These are phyloP conservation scores for Fusarium verrucosum DNA, from an alignment of 2,329 filamentous ascomycete genomes.

Conservation along the genomic window DNA sequence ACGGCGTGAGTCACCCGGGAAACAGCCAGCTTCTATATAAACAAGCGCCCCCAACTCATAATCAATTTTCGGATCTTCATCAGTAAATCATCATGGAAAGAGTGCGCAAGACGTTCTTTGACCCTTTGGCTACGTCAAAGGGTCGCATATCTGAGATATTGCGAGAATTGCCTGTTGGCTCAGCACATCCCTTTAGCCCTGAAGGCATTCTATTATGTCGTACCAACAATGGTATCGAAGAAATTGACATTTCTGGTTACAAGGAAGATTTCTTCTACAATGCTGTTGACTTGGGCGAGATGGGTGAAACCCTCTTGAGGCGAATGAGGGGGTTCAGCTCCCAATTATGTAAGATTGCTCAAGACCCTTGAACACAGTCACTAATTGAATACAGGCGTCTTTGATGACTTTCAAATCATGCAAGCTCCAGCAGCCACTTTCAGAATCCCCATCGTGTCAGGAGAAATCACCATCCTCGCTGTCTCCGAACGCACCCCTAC, in stretches of 20 bases:
- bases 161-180: background rate
- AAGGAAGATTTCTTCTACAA: constrained; percentile 12
- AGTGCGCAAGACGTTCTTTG: constrained; percentile 23
- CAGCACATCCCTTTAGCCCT: constrained; percentile 19
- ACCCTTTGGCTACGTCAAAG: constrained; percentile 22
- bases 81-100: constrained; percentile 10
- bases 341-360: background rate
- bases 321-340: constrained; percentile 4
- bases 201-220: constrained; percentile 15
- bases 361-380: rapidly evolving
- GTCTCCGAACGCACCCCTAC: constrained; percentile 1
- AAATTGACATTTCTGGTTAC: constrained; percentile 10
- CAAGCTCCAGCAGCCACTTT: constrained; percentile 14
- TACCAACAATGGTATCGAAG: constrained; percentile 1
- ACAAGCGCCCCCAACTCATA: rapidly evolving
- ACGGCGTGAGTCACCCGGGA: background rate
- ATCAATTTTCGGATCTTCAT: background rate
- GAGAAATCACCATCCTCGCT: background rate
- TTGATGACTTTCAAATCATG: constrained; percentile 14
- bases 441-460: background rate
- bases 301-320: background rate
- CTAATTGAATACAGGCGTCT: background rate
- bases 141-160: constrained; percentile 6
- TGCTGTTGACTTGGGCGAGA: constrained; percentile 2
- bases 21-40: background rate